A percentile compares a stretch with the other conserved stretches of the same genome.
Conservation (phyloP, 805 yeast genomes). For the Ogataea degrootiae region DNA sequence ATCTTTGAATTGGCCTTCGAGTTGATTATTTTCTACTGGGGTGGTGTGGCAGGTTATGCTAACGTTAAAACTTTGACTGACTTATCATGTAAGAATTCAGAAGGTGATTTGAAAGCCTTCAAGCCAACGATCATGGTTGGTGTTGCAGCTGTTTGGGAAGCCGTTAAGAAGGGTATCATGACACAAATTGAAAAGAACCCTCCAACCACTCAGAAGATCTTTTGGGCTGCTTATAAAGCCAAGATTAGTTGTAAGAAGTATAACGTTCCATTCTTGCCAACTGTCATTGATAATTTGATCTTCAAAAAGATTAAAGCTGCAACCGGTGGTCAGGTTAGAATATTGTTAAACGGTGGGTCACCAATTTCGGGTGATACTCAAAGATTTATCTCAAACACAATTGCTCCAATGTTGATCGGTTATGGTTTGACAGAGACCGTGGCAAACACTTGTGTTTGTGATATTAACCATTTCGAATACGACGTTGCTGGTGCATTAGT, state of each 20-base stretch:
- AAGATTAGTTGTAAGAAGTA: slow-evolving; percentile 59
- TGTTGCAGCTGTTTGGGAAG: slow-evolving; percentile 98
- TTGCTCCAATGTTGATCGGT: slow-evolving; percentile 88
- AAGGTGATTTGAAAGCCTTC: slow-evolving; percentile 82
- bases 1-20: slow-evolving; percentile 92
- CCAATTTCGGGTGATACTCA: slow-evolving; percentile 82
- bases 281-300: slow-evolving; percentile 62
- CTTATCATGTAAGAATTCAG: slow-evolving; percentile 74
- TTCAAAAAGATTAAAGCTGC: slow-evolving; percentile 89
- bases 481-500: slow-evolving; percentile 81
- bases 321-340: slow-evolving; percentile 84
- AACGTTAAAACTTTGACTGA: slow-evolving; percentile 87
- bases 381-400: slow-evolving; percentile 64
- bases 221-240: slow-evolving; percentile 83
- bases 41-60: slow-evolving; percentile 85
- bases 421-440: slow-evolving; percentile 96
- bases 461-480: slow-evolving; percentile 59
- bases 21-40: slow-evolving; percentile 79
- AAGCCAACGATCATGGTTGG: slow-evolving; percentile 95
- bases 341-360: slow-evolving; percentile 86
- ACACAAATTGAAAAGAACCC: slow-evolving; percentile 69
- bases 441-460: slow-evolving; percentile 75
- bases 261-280: slow-evolving; percentile 75
- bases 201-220: slow-evolving; percentile 63
- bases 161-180: slow-evolving; percentile 86